Evolutionary conservation across 2,329 filamentous ascomycete genomes (phyloP), one percentile per base, ranked within the genome.

Genomic region (Monosporascus sp.): DNA sequence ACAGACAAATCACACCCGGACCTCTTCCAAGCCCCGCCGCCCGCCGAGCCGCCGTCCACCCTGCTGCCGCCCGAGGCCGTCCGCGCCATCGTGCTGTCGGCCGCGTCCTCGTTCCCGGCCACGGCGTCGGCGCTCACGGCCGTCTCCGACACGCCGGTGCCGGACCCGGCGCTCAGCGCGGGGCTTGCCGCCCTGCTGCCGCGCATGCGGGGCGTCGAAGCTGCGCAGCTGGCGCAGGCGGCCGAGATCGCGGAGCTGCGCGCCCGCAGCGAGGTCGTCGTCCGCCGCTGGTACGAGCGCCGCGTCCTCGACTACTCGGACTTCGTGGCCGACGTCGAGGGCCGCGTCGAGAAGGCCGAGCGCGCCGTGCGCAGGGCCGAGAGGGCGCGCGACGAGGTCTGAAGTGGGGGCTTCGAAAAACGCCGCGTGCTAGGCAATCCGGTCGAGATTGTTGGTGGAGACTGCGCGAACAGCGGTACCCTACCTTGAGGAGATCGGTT

Each of bases 271-370:
- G 88, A 84, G 69, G 68, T 69, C 57, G 73, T 81, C 24, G 71
- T 91, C 55, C 80, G 86, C 59, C 71, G 76, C 37, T 95, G 90
- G 87, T 91, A 93, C 70, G 85, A 91, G 67, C 74, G 82, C 24
- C 83, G 84, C 3, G 77, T 94, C 44, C 73, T 96, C 48, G 79
- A 80, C 11, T 83, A 83, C 60, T 86, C 86, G 0, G 81, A 84
- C 60, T 80, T 81, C 54, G 86, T 91, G 73, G 87, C 86, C 22
- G 83, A 87, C 50, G 84, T 87, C 65, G 88, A 95, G 70, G 78
- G 81, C 36, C 77, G 87, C 49, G 69, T 92, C 14, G 81, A 82
- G 68, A 75, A 77, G 56, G 80, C 84, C 7, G 90, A 94, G 71
- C 79, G 82, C 52, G 75, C 76, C 8, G 76, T 93, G 2, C 78